Evolutionary conservation across 163 green algal species (phyloP).

Genomic region (Coccomyxa subellipsoidea): DNA sequence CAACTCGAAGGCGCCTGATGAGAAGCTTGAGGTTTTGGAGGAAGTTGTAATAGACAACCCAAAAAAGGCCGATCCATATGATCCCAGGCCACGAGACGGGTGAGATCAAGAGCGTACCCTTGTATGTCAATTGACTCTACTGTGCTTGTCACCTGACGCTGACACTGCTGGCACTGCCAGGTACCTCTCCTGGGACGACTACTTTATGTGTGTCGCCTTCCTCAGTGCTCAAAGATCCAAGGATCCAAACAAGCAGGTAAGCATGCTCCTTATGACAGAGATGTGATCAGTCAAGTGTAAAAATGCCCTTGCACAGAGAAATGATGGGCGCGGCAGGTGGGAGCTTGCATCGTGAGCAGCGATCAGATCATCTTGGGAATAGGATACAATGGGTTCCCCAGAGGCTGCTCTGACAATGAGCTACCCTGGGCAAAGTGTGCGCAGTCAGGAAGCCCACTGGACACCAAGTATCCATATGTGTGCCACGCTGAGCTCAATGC

Average conservation of each 20-base stretch:
- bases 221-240: slow-evolving; percentile 91
- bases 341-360: slow-evolving; percentile 83
- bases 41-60: background rate
- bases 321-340: no score
- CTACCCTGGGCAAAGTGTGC: slow-evolving; percentile 90
- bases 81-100: background rate
- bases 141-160: background rate
- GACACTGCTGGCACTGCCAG: slow-evolving; percentile 34
- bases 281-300: background rate
- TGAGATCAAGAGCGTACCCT: background rate
- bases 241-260: slow-evolving; percentile 96
- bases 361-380: slow-evolving; percentile 94
- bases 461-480: slow-evolving; percentile 85
- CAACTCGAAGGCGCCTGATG: background rate
- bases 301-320: background rate
- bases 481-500: slow-evolving; percentile 97
- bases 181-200: slow-evolving; percentile 95
- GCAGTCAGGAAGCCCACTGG: slow-evolving; percentile 42
- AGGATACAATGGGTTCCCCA: slow-evolving; percentile 97
- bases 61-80: background rate
- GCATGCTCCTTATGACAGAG: background rate
- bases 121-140: background rate
- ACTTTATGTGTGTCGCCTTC: slow-evolving; percentile 99
- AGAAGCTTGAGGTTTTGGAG: background rate
- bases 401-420: slow-evolving; percentile 67